Evolutionary conservation across 345 rosid species (phyloP).

Genomic region (Populus tremula): DNA sequence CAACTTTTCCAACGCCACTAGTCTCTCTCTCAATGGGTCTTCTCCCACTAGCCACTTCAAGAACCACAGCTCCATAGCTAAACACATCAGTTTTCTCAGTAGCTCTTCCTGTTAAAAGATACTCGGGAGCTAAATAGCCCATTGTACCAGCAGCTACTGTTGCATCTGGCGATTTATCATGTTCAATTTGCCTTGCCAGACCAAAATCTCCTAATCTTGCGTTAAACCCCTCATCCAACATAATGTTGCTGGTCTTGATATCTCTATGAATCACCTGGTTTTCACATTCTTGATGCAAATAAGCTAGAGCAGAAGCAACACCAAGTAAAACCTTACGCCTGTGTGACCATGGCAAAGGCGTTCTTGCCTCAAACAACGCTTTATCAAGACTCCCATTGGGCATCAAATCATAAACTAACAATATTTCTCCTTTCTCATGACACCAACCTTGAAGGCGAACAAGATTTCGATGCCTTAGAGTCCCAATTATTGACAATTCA

Average conservation of each 20-base stretch:
- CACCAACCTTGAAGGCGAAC: constrained; percentile 94
- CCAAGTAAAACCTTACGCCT: constrained; percentile 72
- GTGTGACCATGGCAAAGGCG: constrained; percentile 66
- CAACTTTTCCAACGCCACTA: constrained; percentile 30
- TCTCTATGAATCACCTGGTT: constrained; percentile 95
- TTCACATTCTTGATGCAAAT: constrained; percentile 96
- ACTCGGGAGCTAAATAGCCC: constrained; percentile 99
- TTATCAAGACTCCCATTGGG: constrained; percentile 94
- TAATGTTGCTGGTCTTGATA: constrained; percentile 83
- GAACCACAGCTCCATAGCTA: constrained; percentile 87
- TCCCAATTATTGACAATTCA: constrained; percentile 78
- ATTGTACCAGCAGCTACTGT: constrained; percentile 96
- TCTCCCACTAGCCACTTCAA: constrained; percentile 82
- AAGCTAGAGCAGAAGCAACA: constrained; percentile 90
- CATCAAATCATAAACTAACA: constrained; percentile 85
- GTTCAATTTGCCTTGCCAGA: constrained; percentile 79
- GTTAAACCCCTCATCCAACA: constrained; percentile 84
- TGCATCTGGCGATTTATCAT: constrained; percentile 88
- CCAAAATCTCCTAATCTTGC: constrained; percentile 94
- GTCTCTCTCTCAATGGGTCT: constrained; percentile 76
- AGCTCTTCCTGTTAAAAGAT: constrained; percentile 83
- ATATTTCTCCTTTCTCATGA: constrained; percentile 84
- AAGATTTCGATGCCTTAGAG: constrained; percentile 85
- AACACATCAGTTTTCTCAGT: constrained; percentile 86
- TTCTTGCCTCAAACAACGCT: constrained; percentile 78